phyloP scores from a whole-genome alignment of 306 rosid species.

The Canavalia gladiata region DNA sequence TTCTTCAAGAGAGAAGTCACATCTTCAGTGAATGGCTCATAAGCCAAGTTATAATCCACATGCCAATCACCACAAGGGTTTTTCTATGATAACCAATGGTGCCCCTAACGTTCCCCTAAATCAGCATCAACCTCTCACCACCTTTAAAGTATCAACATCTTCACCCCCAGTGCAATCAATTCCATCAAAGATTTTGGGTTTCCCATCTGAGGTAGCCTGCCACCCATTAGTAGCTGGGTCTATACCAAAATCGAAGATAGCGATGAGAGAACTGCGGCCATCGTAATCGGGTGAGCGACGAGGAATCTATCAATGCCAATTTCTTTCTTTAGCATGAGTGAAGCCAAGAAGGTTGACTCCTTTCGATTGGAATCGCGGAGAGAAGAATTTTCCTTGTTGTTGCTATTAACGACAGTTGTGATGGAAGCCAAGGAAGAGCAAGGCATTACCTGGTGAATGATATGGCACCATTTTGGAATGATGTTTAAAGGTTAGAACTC shows the following conservation, averaged over 20 bases:
- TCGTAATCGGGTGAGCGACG: conserved; percentile 77
- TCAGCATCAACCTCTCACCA: conserved; percentile 82
- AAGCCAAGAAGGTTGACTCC: conserved; percentile 87
- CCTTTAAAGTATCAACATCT: conserved; percentile 89
- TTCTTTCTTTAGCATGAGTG: conserved; percentile 98
- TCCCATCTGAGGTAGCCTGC: conserved; percentile 93
- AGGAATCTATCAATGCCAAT: conserved; percentile 89
- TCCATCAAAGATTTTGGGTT: conserved; percentile 89
- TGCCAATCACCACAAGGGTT: conserved; percentile 99
- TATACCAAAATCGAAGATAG: conserved; percentile 94
- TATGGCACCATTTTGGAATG: neutral
- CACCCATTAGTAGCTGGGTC: conserved; percentile 97
- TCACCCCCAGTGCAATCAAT: conserved; percentile 96
- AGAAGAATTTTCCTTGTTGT: conserved; percentile 41
- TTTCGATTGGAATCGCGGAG: conserved; percentile 69
- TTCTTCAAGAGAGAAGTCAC: conserved; percentile 88
- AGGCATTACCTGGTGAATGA: conserved; percentile 71
- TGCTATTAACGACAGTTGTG: neutral
- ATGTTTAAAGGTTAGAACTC: neutral
- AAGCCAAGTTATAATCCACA: conserved; percentile 85
- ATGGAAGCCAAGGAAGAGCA: conserved; percentile 58
- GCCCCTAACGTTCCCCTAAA: conserved; percentile 77
- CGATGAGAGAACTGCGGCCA: conserved; percentile 95
- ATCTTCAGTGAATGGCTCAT: conserved; percentile 80
- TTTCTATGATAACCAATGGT: conserved; percentile 79